These are phyloP conservation scores for Alnus rubra DNA, from an alignment of 306 rosid genomes.

Conservation along the genomic window DNA sequence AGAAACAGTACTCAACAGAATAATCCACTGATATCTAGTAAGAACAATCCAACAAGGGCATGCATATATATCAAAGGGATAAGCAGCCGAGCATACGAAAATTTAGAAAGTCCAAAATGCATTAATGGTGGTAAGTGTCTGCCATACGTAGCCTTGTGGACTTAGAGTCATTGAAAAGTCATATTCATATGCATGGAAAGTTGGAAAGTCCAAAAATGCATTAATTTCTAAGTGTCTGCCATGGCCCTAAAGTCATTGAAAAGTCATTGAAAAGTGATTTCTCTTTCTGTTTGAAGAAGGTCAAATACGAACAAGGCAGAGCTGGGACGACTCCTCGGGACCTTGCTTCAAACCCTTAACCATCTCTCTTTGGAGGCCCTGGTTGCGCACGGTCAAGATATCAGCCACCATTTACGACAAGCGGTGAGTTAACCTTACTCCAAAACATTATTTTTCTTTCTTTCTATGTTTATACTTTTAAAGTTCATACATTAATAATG, in stretches of 20 bases:
- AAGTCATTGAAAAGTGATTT: neutral
- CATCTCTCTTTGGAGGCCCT: slow-evolving; percentile 62
- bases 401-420: slow-evolving; percentile 50
- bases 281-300: slow-evolving; percentile 40
- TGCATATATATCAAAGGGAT: neutral
- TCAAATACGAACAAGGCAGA: slow-evolving; percentile 37
- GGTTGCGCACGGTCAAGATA: slow-evolving; percentile 62
- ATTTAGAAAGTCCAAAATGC: neutral
- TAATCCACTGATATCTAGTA: neutral
- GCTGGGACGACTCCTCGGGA: slow-evolving; percentile 52
- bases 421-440: slow-evolving; percentile 47
- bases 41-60: neutral
- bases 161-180: neutral
- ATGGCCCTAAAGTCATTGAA: neutral
- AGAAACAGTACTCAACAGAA: neutral
- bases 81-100: neutral
- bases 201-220: neutral
- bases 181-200: neutral
- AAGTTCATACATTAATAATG: no score
- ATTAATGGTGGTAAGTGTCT: neutral
- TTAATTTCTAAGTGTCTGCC: neutral
- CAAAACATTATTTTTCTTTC: no score
- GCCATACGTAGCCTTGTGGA: neutral
- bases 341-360: slow-evolving; percentile 57
- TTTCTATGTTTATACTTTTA: no score